Evolutionary conservation across 1,284 basidiomycete genomes (phyloP), one percentile per base, ranked within the genome.

Genomic region (Exobasidium cylindrosporum): DNA sequence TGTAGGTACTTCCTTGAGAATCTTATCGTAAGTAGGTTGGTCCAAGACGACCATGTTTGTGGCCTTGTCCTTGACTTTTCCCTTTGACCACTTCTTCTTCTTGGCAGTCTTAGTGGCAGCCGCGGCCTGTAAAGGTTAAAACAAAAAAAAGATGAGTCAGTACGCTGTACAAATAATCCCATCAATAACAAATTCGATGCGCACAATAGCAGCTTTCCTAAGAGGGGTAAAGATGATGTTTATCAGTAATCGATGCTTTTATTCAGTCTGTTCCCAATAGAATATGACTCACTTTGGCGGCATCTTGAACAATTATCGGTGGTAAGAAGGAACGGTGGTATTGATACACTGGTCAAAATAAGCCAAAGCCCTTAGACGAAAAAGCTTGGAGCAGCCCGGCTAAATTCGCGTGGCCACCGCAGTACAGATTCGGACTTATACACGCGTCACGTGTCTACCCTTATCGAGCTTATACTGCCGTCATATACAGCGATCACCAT

Each of bases 21-120:
- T 93, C 81, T 91, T 91, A 86, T 97, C 94, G 86, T 86, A 96
- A 68, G 86, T 88, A 60, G 86, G 71, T 45, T 72, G 69, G 71
- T 80, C 78, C 43, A 96, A 88, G 76, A 88, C 85, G 82, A 97
- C 94, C 80, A 90, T 87, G 86, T 95, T 92, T 70, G 82, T 79
- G 66, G 81, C 79, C 80, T 97, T 97, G 85, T 97, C 93, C 89
- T 97, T 97, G 82, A 97, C 93, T 85, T 96, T 96, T 83, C 94
- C 94, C 87, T 97, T 97, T 75, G 93, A 97, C 94, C 94, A 97
- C 87, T 97, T 97, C 89, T 97, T 97, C 87, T 97, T 97, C 87
- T 97, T 97, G 70, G 89, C 66, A 40, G 21, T 29, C 14, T 32
- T 29, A 10, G 67, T 65, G 69, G 78, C 78, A 66, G 69, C 63